These are phyloP conservation scores for Neurospora terricola DNA, from an alignment of 495 filamentous ascomycete genomes.

Conservation along the genomic window DNA sequence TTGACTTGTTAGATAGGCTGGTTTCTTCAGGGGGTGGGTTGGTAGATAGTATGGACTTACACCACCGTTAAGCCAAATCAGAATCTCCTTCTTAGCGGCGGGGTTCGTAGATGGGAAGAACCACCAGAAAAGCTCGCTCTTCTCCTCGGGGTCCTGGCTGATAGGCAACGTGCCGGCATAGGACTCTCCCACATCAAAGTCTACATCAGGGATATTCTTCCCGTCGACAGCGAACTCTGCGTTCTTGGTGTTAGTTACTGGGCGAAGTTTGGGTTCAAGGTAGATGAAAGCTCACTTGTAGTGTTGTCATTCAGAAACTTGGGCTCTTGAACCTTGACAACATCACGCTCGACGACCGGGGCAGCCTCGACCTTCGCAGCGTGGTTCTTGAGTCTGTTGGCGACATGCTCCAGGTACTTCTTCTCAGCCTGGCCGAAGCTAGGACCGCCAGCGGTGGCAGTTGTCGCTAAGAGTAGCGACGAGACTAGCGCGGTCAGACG, in stretches of 20 bases:
- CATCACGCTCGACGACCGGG: neutral
- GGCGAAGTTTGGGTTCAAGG: neutral
- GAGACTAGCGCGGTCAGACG: constrained; percentile 15
- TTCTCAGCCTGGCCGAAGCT: constrained; percentile 29
- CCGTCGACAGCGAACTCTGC: constrained; percentile 58
- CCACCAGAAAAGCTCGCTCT: constrained; percentile 63
- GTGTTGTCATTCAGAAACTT: constrained; percentile 29
- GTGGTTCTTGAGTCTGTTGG: constrained; percentile 10
- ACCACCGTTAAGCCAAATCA: constrained; percentile 68
- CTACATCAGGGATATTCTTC: constrained; percentile 55
- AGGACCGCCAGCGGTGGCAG: constrained; percentile 17
- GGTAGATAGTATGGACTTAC: constrained; percentile 16
- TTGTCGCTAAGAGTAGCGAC: constrained; percentile 17
- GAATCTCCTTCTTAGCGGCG: constrained; percentile 50
- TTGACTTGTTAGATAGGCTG: constrained; percentile 2
- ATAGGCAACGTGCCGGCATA: constrained; percentile 66
- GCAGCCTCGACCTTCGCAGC: neutral
- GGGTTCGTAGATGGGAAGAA: constrained; percentile 57
- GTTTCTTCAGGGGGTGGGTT: neutral
- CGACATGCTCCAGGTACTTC: constrained; percentile 14
- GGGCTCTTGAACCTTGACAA: neutral
- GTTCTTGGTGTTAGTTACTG: neutral
- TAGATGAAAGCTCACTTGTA: constrained; percentile 13
- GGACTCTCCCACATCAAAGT: constrained; percentile 67
- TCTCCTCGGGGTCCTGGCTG: constrained; percentile 39